These are phyloP conservation scores for Calophaca sinica DNA, from an alignment of 306 rosid species.

Conservation along the genomic window DNA sequence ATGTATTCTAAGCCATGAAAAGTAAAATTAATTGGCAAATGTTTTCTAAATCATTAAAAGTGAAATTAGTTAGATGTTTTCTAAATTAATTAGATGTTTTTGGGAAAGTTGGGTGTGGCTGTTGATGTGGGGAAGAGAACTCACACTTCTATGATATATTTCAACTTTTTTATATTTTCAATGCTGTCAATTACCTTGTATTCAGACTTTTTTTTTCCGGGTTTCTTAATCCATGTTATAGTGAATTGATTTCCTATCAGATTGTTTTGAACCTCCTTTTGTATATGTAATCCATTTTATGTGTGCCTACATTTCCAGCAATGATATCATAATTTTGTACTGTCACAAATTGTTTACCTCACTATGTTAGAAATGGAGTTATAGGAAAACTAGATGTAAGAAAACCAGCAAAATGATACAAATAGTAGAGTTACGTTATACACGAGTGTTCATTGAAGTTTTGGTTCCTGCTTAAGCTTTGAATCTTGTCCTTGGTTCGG, in stretches of 20 bases:
- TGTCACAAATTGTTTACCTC: conserved; percentile 23
- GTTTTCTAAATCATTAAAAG: not conserved
- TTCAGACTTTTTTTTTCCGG: not conserved
- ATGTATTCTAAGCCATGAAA: not conserved
- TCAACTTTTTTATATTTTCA: not conserved
- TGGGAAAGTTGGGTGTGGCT: not conserved
- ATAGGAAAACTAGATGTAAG: not conserved
- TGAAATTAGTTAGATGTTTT: no score
- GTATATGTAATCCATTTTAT: not conserved
- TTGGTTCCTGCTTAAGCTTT: conserved; percentile 13
- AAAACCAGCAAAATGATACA: conserved; percentile 29
- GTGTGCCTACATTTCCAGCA: not conserved
- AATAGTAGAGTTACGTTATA: conserved; percentile 13
- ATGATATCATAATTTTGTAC: conserved; percentile 17
- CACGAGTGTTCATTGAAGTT: conserved; percentile 4
- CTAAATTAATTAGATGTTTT: not conserved
- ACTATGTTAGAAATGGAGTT: not conserved
- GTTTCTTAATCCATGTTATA: not conserved
- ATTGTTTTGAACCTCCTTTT: not conserved
- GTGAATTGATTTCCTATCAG: not conserved
- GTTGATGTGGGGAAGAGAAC: not conserved
- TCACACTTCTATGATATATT: not conserved
- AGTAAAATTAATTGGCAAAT: conserved; percentile 19
- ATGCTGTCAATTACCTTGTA: not conserved
- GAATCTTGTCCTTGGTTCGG: conserved; percentile 29